A percentile compares a stretch with the other conserved stretches of the same genome.
Conservation (phyloP, 116 monocot species). For the Zostera marina region DNA sequence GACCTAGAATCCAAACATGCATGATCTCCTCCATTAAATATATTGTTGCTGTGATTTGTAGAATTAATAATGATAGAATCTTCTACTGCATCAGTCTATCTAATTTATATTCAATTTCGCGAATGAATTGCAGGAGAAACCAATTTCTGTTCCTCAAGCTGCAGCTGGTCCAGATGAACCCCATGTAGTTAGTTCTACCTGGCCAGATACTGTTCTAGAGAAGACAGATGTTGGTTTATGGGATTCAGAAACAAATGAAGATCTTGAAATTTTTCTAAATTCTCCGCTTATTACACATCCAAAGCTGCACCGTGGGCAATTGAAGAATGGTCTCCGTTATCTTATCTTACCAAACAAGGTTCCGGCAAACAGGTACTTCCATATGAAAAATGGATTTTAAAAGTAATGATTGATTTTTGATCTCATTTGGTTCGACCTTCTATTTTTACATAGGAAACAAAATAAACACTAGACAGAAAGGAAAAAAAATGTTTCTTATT, state of each 20-base stretch:
- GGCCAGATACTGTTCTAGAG: slow-evolving; percentile 49
- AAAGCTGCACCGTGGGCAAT: slow-evolving; percentile 66
- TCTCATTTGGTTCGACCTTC: background rate
- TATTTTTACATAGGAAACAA: background rate
- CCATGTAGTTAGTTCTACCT: slow-evolving; percentile 69
- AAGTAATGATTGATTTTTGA: background rate
- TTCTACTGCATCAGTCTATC: no score
- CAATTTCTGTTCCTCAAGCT: slow-evolving; percentile 28
- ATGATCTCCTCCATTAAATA: no score
- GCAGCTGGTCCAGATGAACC: slow-evolving; percentile 85
- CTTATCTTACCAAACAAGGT: slow-evolving; percentile 88
- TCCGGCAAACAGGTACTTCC: slow-evolving; percentile 72
- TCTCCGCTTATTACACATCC: slow-evolving; percentile 69
- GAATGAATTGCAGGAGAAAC: slow-evolving; percentile 27
- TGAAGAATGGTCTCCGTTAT: slow-evolving; percentile 86
- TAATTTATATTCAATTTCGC: background rate
- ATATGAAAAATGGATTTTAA: background rate
- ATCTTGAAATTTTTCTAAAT: slow-evolving; percentile 37
- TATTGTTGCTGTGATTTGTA: no score
- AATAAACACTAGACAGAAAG: background rate
- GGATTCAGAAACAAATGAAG: slow-evolving; percentile 30
- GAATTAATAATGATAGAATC: no score
- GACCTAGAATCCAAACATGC: no score
- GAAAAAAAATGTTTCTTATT: background rate
- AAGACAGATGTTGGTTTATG: slow-evolving; percentile 31